These are phyloP conservation scores for Crassisporium funariophilum DNA, from an alignment of 768 basidiomycete genomes.

Conservation along the genomic window DNA sequence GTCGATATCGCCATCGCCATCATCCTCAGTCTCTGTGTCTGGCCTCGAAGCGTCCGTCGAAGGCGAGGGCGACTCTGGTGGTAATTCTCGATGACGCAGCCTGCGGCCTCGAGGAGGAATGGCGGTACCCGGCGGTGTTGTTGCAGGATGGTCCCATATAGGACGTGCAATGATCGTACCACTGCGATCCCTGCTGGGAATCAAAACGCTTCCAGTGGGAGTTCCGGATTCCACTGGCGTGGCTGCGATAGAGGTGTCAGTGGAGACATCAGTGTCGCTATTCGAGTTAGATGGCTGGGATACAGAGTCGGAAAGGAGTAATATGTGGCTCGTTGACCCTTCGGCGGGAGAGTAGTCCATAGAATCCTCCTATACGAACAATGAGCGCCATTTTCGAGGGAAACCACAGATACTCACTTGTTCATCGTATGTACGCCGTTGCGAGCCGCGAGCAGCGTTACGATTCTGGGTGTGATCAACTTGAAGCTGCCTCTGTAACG, in stretches of 20 bases:
- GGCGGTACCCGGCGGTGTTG: conserved; percentile 8
- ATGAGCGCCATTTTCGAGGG: conserved; percentile 3
- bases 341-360: conserved; percentile 30
- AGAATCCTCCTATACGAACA: conserved; percentile 25
- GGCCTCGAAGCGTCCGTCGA: conserved; percentile 54
- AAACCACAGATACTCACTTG: conserved; percentile 15
- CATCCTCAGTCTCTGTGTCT: conserved; percentile 81
- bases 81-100: conserved; percentile 29
- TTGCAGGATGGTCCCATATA: conserved; percentile 50
- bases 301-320: conserved; percentile 19
- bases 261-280: conserved; percentile 62
- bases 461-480: conserved; percentile 20
- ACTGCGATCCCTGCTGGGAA: conserved; percentile 66
- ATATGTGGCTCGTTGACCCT: conserved; percentile 8
- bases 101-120: conserved; percentile 17
- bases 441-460: conserved; percentile 5
- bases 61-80: conserved; percentile 38
- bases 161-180: conserved; percentile 74
- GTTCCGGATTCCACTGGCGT: conserved; percentile 64
- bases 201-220: conserved; percentile 61
- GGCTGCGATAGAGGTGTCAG: conserved; percentile 59
- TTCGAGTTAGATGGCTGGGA: conserved; percentile 35
- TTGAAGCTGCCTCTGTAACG: conserved; percentile 47
- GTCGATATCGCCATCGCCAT: conserved; percentile 63
- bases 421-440: conserved; percentile 11